A percentile compares a stretch with the other conserved stretches of the same genome.
Conservation (phyloP, 2,329 filamentous ascomycete genomes). For the Didymella lethalis region DNA sequence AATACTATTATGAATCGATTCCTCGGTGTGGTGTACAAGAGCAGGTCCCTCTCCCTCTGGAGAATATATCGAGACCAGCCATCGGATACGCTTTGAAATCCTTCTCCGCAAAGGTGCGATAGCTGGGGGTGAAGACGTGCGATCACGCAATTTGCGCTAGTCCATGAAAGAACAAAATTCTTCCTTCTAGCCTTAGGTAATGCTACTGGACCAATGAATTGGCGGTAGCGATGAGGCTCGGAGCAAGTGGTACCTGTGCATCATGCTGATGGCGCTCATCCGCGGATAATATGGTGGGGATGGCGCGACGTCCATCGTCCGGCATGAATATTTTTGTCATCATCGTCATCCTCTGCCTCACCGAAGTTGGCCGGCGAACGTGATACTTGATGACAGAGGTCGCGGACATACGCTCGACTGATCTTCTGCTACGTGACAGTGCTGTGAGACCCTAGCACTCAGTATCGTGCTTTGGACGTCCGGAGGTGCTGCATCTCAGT, state of each 20-base stretch:
- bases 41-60: constrained; percentile 25
- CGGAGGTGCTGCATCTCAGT: constrained; percentile 4
- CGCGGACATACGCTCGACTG: not conserved
- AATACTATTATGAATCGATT: constrained; percentile 33
- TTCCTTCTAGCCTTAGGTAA: constrained; percentile 34
- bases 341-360: constrained; percentile 19
- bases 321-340: constrained; percentile 20
- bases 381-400: constrained; percentile 10
- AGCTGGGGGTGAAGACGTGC: constrained; percentile 42
- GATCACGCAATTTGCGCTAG: constrained; percentile 47
- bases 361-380: constrained; percentile 17
- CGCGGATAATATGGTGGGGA: constrained; percentile 17
- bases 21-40: constrained; percentile 30
- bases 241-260: constrained; percentile 15
- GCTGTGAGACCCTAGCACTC: not conserved
- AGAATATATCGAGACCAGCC: constrained; percentile 43
- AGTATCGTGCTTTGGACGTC: not conserved
- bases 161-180: constrained; percentile 34
- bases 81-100: constrained; percentile 43
- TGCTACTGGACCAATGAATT: constrained; percentile 30
- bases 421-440: not conserved
- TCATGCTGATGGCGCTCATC: constrained; percentile 19
- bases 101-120: constrained; percentile 39
- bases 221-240: constrained; percentile 20
- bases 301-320: constrained; percentile 20